Evolutionary conservation across 73 alveolate species (phyloP).

Genomic region (Tetrahymena elliotti): DNA sequence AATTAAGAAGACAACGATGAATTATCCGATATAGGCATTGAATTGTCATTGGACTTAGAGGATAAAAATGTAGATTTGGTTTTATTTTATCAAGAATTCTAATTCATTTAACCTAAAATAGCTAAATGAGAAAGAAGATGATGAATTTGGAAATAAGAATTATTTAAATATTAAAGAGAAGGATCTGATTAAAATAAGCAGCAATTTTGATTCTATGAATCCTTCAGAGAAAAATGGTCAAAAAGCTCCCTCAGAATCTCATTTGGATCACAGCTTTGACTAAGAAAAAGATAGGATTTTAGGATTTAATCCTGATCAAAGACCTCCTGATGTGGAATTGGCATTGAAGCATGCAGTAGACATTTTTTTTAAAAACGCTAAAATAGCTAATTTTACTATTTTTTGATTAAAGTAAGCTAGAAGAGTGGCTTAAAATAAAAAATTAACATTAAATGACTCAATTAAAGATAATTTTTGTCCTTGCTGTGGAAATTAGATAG

Average conservation of each 20-base stretch:
- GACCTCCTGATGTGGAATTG: not conserved
- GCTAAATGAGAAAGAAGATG: not conserved
- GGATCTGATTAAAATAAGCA: not conserved
- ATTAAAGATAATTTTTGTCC: not conserved
- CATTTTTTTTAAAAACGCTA: not conserved
- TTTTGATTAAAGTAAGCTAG: not conserved
- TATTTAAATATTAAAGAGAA: not conserved
- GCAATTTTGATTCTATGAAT: not conserved
- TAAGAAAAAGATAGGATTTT: not conserved
- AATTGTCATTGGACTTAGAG: not conserved
- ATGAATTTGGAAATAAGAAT: not conserved
- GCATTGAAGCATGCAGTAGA: not conserved
- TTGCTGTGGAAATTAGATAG: not conserved
- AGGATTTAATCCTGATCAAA: not conserved
- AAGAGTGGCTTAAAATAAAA: not conserved
- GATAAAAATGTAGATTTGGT: not conserved
- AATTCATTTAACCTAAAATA: not conserved
- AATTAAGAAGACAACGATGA: not conserved
- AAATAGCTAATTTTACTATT: not conserved
- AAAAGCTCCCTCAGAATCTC: not conserved
- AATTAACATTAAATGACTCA: not conserved
- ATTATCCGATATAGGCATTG: not conserved
- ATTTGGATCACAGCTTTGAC: not conserved
- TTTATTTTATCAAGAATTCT: too few relatives aligned
- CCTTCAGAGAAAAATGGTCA: not conserved